Evolutionary conservation across 78 protist species (phyloP).

Genomic region (Dictyostelium capitatum): DNA sequence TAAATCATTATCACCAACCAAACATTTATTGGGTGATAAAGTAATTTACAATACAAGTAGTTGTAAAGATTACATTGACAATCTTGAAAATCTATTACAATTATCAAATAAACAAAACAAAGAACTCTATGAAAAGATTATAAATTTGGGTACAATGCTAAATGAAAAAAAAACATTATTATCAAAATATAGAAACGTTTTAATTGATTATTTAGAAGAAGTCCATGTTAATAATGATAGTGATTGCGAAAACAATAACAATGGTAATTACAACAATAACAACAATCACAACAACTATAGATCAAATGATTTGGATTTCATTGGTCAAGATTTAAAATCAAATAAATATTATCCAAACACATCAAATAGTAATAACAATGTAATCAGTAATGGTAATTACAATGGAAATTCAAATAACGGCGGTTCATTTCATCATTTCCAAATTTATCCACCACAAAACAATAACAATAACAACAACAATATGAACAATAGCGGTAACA

Average conservation of each 20-base stretch:
- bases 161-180: background rate
- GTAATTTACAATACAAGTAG: background rate
- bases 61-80: conserved; percentile 10
- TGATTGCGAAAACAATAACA: background rate
- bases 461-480: background rate
- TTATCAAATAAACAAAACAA: background rate
- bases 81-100: background rate
- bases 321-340: conserved; percentile 14
- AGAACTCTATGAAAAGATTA: conserved; percentile 7
- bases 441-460: background rate
- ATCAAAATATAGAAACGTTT: background rate
- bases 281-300: background rate
- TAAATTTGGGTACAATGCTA: background rate
- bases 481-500: background rate
- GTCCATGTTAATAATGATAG: background rate
- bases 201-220: background rate
- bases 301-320: background rate
- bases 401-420: background rate
- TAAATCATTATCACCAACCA: too few relatives aligned
- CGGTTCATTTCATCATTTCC: too few relatives aligned
- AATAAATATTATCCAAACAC: background rate
- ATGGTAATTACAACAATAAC: background rate
- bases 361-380: background rate
- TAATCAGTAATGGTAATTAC: background rate
- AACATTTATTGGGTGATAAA: too few relatives aligned